phyloP scores from a whole-genome alignment of 192 early-diverging fungal genomes.

The Gorgonomyces haynaldii region DNA sequence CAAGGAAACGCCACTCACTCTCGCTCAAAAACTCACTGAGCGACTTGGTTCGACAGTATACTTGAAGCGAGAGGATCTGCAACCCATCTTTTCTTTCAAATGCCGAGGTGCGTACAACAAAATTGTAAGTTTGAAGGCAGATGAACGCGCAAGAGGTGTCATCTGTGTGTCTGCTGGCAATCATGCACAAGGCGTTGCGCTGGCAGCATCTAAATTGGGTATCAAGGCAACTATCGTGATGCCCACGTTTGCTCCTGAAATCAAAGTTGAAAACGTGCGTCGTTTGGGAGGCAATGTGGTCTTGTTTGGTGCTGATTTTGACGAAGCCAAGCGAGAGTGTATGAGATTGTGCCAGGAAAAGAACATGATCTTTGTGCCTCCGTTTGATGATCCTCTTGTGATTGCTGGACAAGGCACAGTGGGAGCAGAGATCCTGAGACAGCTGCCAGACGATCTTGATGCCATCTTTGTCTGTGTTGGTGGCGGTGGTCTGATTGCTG shows the following conservation, averaged over 20 bases:
- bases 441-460: slow-evolving; percentile 27
- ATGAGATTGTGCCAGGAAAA: slow-evolving; percentile 18
- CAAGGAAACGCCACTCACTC: slow-evolving; percentile 20
- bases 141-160: slow-evolving; percentile 29
- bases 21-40: slow-evolving; percentile 13
- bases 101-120: slow-evolving; percentile 38
- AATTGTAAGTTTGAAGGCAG: slow-evolving; percentile 26
- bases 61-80: slow-evolving; percentile 41
- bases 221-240: slow-evolving; percentile 36
- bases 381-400: slow-evolving; percentile 37
- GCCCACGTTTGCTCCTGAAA: slow-evolving; percentile 39
- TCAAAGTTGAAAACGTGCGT: slow-evolving; percentile 37
- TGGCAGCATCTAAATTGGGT: slow-evolving; percentile 36
- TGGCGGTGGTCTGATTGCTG: slow-evolving; percentile 40
- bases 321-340: slow-evolving; percentile 38
- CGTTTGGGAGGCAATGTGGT: slow-evolving; percentile 34
- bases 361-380: slow-evolving; percentile 25
- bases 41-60: slow-evolving; percentile 23
- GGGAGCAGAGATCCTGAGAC: slow-evolving; percentile 37
- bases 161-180: slow-evolving; percentile 25
- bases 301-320: slow-evolving; percentile 34
- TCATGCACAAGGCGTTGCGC: slow-evolving; percentile 36
- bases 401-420: slow-evolving; percentile 47
- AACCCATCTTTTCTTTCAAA: slow-evolving; percentile 46
- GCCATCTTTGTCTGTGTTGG: slow-evolving; percentile 41